phyloP scores from a whole-genome alignment of 352 stramenopile species.

The Globisporangium rhizosaccharum region DNA sequence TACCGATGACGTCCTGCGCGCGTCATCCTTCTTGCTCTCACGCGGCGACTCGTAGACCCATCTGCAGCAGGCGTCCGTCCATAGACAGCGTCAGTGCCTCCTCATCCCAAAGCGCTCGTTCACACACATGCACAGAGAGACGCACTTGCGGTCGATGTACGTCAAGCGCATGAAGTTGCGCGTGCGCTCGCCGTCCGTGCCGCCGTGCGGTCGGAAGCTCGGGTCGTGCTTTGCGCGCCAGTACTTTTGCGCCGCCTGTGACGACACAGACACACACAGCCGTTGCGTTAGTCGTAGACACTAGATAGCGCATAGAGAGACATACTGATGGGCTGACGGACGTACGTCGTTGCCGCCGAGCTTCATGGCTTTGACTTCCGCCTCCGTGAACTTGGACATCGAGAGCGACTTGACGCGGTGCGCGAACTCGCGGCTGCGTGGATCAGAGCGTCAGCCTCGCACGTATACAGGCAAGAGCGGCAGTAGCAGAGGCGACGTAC shows the following conservation, averaged over 20 bases:
- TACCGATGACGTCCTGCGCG: slow-evolving; percentile 32
- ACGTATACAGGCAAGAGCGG: not conserved
- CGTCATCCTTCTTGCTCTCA: slow-evolving; percentile 36
- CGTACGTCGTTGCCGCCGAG: slow-evolving; percentile 85
- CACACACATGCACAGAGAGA: not conserved
- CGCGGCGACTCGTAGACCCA: slow-evolving; percentile 79
- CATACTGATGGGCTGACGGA: not conserved
- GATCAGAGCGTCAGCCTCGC: not conserved
- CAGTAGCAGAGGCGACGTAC: slow-evolving; percentile 29
- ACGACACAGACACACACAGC: not conserved
- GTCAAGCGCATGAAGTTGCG: slow-evolving; percentile 88
- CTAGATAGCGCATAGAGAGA: too few species aligned
- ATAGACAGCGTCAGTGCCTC: not conserved
- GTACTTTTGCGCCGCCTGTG: slow-evolving; percentile 77
- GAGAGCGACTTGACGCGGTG: slow-evolving; percentile 93
- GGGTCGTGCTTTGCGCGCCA: slow-evolving; percentile 81
- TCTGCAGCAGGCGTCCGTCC: slow-evolving; percentile 15
- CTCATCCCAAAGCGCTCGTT: too few species aligned
- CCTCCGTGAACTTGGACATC: slow-evolving; percentile 91
- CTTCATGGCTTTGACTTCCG: slow-evolving; percentile 88
- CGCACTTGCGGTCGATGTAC: slow-evolving; percentile 85
- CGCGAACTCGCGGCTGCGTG: slow-evolving; percentile 82
- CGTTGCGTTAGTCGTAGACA: not conserved
- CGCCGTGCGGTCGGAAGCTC: slow-evolving; percentile 66
- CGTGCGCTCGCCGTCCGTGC: slow-evolving; percentile 72